Evolutionary conservation across 768 basidiomycete genomes (phyloP), one percentile per base, ranked within the genome.

Genomic region (Asterophora parasitica): DNA sequence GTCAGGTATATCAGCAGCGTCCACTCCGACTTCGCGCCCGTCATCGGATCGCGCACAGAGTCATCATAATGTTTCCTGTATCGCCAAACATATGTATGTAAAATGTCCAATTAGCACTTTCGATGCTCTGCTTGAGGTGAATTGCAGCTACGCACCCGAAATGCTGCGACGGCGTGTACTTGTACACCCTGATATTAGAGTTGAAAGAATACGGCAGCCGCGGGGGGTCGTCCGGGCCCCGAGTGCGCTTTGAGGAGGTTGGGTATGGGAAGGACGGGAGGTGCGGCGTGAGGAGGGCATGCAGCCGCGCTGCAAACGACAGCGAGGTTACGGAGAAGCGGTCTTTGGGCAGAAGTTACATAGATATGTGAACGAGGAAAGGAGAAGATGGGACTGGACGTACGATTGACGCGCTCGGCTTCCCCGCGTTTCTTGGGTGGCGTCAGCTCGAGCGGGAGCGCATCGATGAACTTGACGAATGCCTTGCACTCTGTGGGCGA

Each of bases 1-100:
- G 83, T 81, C 28, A 90, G 61, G 58, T 89, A 89, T 19, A 89
- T 72, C 19, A 90, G 63, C 31, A 89, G 62, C 0, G 88, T 90
- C 87, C 88, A 89, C 60, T 88, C 85, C 28, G 83, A 85, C 59
- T 75, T 78, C 1, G 75, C 72, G 4, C 82, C 82, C 6, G 82
- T 81, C 43, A 69, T 58, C 4, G 72, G 47, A 58, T 85, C 84
- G 7, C 72, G 71, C 20, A 85, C 79, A 15, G 80, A 78, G 56
- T 86, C 85, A 53, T 89, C 86, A 56, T 88, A 89, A 61, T 88
- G 87, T 11, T 79, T 77, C 16, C 76, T 76, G 11, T 7, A 45
- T 23, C n/a, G n/a, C n/a, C n/a, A n/a, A n/a, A n/a, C n/a, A n/a
- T n/a, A n/a, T n/a, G n/a, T n/a, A n/a, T n/a, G n/a, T n/a, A n/a